Evolutionary conservation across 495 filamentous ascomycete species (phyloP), one percentile per base, ranked within the genome.

Genomic region (Aspergillus egyptiacus): DNA sequence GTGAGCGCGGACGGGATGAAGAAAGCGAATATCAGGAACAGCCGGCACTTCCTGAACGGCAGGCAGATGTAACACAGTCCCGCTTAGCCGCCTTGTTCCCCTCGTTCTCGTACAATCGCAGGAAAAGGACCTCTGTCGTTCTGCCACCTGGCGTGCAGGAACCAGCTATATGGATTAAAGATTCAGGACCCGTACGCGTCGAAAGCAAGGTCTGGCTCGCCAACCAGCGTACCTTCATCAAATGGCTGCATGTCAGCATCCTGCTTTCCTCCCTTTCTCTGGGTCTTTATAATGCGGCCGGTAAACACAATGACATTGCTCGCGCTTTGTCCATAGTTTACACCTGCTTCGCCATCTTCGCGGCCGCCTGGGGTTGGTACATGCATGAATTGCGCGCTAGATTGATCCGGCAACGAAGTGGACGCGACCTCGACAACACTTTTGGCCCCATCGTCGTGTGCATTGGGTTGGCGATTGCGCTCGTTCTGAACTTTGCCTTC

Each of bases 171-270:
- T 89, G 91, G 79, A 84, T 98, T 70, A 98, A 97, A 72, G 91
- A 98, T 65, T 74, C 85, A 0, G 91, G 91, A 0, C 88, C 89
- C 1, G 75, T 97, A 27, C 80, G 86, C 43, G 89, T 98, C 31
- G 93, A 98, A 67, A 87, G 87, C 32, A 98, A 98, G 67, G 91
- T 98, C 5, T 98, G 93, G 91, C 85, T 98, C 27, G 93, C 93
- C 39, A 98, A 98, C 63, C 88, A 98, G 69, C 81, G 93, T 36
- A 98, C 93, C 0, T 98, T 95, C 59, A 81, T 98, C 64, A 96
- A 95, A 63, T 98, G 93, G 93, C 85, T 96, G 65, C 90, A 97
- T 61, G 86, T 97, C 54, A 84, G 80, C 44, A 76, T 98, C 19
- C 74, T 97, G 22, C 79, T 97, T 6, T 89, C 89, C 8, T 81